Evolutionary conservation across 2,329 filamentous ascomycete genomes (phyloP).

Genomic region (Chaetomiaceae sp.): DNA sequence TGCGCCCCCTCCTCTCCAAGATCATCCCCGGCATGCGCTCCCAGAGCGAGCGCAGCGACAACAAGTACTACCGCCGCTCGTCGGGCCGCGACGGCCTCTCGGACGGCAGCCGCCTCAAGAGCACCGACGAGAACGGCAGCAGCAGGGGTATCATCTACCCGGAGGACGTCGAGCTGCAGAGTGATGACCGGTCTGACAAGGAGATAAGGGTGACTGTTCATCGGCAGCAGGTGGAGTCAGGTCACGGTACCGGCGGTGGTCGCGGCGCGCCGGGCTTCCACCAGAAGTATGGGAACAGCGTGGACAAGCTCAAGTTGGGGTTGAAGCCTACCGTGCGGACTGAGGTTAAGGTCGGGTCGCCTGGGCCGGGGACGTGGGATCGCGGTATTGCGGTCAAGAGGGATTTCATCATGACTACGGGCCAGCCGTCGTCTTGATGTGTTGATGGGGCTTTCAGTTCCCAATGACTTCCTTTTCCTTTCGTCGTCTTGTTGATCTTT

Average conservation of each 20-base stretch:
- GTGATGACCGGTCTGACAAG: constrained; percentile 22
- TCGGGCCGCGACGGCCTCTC: constrained; percentile 16
- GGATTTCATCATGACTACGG: constrained; percentile 16
- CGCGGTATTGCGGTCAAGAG: constrained; percentile 18
- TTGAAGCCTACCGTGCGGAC: constrained; percentile 22
- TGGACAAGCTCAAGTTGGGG: constrained; percentile 16
- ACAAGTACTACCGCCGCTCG: constrained; percentile 21
- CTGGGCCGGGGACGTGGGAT: neutral
- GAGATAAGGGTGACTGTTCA: constrained; percentile 5
- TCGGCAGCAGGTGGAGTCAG: neutral
- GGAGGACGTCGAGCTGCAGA: constrained; percentile 25
- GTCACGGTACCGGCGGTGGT: too few species aligned
- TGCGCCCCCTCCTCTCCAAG: constrained; percentile 26
- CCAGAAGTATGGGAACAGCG: neutral
- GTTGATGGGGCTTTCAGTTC: too few species aligned
- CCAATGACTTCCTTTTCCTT: too few species aligned
- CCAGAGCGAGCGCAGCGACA: constrained; percentile 5
- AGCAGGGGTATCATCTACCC: constrained; percentile 22
- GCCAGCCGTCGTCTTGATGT: neutral
- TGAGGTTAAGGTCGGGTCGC: constrained; percentile 20
- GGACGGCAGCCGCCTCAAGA: constrained; percentile 12
- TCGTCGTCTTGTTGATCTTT: too few species aligned
- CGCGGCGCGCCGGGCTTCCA: neutral
- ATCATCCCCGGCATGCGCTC: constrained; percentile 18
- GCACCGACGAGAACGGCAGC: constrained; percentile 13